Evolutionary conservation across 805 yeast species (phyloP), one percentile per base, ranked within the genome.

Genomic region (Kodamaea sagamina): DNA sequence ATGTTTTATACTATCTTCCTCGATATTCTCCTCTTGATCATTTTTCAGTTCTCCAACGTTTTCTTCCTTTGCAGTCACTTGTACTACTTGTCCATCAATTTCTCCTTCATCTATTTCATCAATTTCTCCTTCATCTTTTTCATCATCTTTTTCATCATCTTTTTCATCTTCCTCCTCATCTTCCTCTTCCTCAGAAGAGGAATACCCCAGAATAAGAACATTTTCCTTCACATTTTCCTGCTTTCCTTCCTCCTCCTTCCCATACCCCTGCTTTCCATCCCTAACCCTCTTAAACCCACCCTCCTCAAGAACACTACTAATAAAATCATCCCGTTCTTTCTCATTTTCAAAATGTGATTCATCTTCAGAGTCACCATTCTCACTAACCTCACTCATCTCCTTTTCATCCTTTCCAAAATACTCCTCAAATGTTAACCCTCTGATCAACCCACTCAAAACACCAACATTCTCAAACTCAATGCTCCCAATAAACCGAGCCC

Each of bases 391-490:
- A n/a, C n/a, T n/a, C n/a, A n/a, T n/a, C 10, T 43, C 44, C n/a
- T 32, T 41, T 12, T 39, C 47, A 7, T 27, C 44, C 5, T 39
- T 49, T 6, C 39, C 46, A 6, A 36, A 37, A 15, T 37, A 39
- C 17, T 26, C 46, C 9, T 41, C 49, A 10, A 35, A 9, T 4
- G 21, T 6, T 27, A 48, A 36, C 10, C 52, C 52, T 15, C 39
- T 36, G 4, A 38, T 52, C 42, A 53, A 55, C 10, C 61, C 71
- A 29, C 61, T 49, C 25, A 67, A 49, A 9, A 64, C 38, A 10
- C 59, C 61, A 8, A 67, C 45, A 21, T 59, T 58, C 37, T 66
- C 65, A 41, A 47, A 64, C 36, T 63, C 56, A n/a, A 67, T 57
- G 21, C 49, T 41, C 5, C 39, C 29, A 1, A 52, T 45, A 21